A percentile compares a stretch with the other conserved stretches of the same genome.
Evolutionary conservation across 352 stramenopile genomes (phyloP).

Genomic region (Phytophthora colocasiae): DNA sequence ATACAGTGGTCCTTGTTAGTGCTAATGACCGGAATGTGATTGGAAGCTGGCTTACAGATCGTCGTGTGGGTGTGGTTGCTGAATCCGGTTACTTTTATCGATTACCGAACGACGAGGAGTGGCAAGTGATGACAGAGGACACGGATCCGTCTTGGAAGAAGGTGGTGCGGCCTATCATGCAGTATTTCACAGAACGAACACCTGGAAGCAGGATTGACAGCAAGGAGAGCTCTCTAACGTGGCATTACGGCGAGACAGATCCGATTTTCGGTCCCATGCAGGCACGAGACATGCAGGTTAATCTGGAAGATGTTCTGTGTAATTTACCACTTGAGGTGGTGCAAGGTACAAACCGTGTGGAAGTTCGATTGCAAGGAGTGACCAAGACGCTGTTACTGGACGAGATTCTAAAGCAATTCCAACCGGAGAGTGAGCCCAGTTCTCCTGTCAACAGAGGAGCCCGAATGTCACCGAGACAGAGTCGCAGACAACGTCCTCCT

Average conservation of each 20-base stretch:
- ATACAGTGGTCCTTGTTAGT: constrained; percentile 69
- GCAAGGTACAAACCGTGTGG: constrained; percentile 80
- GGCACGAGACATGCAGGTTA: constrained; percentile 88
- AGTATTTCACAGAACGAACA: constrained; percentile 79
- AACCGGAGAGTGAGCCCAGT: constrained; percentile 26
- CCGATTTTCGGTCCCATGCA: constrained; percentile 84
- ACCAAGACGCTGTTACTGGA: constrained; percentile 75
- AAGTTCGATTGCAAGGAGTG: constrained; percentile 72
- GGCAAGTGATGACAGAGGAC: constrained; percentile 68
- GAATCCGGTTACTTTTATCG: constrained; percentile 73
- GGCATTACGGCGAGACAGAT: constrained; percentile 79
- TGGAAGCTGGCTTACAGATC: constrained; percentile 73
- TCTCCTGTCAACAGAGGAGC: constrained; percentile 21
- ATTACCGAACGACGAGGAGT: constrained; percentile 54
- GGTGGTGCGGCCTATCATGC: constrained; percentile 76
- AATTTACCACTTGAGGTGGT: constrained; percentile 84
- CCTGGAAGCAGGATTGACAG: constrained; percentile 71
- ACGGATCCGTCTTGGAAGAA: constrained; percentile 76
- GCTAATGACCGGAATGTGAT: constrained; percentile 77
- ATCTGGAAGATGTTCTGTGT: constrained; percentile 87
- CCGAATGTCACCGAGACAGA: constrained; percentile 18
- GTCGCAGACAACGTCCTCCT: constrained; percentile 3
- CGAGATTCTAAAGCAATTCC: constrained; percentile 59
- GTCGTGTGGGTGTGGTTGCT: constrained; percentile 60
- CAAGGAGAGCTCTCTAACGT: constrained; percentile 70